These are phyloP conservation scores for Rhizopogon hawkerae DNA, from an alignment of 1,284 basidiomycete genomes.

Conservation along the genomic window DNA sequence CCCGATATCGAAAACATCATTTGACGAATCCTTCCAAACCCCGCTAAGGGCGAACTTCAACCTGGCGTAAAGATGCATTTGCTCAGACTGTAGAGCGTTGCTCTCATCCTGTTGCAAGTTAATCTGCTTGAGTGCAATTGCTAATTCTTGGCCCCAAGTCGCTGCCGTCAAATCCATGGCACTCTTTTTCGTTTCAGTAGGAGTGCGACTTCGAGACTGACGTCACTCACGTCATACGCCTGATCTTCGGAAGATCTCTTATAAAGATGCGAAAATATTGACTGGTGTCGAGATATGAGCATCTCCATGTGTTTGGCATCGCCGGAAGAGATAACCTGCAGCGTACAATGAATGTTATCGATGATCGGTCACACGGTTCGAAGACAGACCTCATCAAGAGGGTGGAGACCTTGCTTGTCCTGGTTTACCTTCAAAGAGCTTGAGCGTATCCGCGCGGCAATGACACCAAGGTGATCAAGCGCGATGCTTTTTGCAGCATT, in stretches of 20 bases:
- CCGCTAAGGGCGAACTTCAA: slow-evolving; percentile 53
- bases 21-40: slow-evolving; percentile 58
- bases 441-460: slow-evolving; percentile 73
- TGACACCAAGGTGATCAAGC: slow-evolving; percentile 87
- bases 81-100: slow-evolving; percentile 22
- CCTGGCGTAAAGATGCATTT: slow-evolving; percentile 42
- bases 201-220: slow-evolving; percentile 1
- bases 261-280: slow-evolving; percentile 54
- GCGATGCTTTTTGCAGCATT: slow-evolving; percentile 83
- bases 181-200: slow-evolving; percentile 39
- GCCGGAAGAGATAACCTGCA: slow-evolving; percentile 48
- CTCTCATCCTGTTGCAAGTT: slow-evolving; percentile 29
- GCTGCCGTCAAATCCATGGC: slow-evolving; percentile 68
- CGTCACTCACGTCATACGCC: slow-evolving; percentile 55
- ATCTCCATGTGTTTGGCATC: slow-evolving; percentile 47
- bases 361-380: neutral
- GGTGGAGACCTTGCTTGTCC: slow-evolving; percentile 32
- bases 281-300: slow-evolving; percentile 53
- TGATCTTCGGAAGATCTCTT: slow-evolving; percentile 70
- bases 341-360: neutral
- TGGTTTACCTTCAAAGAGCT: slow-evolving; percentile 45
- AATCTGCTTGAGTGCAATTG: slow-evolving; percentile 49
- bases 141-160: slow-evolving; percentile 68
- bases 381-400: slow-evolving; percentile 59
- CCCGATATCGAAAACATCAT: slow-evolving; percentile 73